These are phyloP conservation scores for Grifola frondosa DNA, from an alignment of 1,284 basidiomycete species.

Conservation along the genomic window DNA sequence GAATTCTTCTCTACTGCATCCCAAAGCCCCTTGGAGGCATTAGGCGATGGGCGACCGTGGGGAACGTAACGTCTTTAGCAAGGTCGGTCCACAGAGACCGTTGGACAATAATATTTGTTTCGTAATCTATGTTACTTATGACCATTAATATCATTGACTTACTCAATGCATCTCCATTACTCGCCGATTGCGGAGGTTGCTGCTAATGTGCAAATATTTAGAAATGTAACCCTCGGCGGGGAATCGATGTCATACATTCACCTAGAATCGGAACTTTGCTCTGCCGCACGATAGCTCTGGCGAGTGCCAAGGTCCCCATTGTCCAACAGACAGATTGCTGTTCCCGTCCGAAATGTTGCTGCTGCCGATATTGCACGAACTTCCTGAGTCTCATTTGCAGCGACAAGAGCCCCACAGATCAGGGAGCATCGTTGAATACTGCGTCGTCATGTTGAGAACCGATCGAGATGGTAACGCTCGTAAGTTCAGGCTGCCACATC, in stretches of 20 bases:
- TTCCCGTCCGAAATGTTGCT: constrained; percentile 56
- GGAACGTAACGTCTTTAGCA: constrained; percentile 50
- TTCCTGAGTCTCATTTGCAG: constrained; percentile 49
- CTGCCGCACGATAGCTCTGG: constrained; percentile 54
- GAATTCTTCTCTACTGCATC: too few species aligned
- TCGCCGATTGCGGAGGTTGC: constrained; percentile 39
- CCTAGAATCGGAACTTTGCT: constrained; percentile 63
- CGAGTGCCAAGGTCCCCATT: constrained; percentile 57
- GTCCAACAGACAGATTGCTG: constrained; percentile 54
- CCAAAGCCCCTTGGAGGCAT: too few species aligned
- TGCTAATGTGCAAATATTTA: constrained; percentile 15
- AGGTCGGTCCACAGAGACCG: constrained; percentile 51
- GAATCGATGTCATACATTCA: constrained; percentile 41
- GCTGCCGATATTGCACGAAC: constrained; percentile 49
- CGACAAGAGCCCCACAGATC: constrained; percentile 51
- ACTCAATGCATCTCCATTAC: neutral
- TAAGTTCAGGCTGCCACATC: constrained; percentile 56
- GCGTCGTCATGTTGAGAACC: constrained; percentile 77
- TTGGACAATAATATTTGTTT: constrained; percentile 58
- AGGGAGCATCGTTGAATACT: constrained; percentile 48
- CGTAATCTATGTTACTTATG: constrained; percentile 41
- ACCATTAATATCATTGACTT: neutral
- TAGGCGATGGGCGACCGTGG: constrained; percentile 67
- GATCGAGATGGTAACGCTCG: constrained; percentile 64
- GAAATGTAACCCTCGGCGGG: neutral